Conservation (phyloP, 257 asterid genomes). For the Perilla frutescens region DNA sequence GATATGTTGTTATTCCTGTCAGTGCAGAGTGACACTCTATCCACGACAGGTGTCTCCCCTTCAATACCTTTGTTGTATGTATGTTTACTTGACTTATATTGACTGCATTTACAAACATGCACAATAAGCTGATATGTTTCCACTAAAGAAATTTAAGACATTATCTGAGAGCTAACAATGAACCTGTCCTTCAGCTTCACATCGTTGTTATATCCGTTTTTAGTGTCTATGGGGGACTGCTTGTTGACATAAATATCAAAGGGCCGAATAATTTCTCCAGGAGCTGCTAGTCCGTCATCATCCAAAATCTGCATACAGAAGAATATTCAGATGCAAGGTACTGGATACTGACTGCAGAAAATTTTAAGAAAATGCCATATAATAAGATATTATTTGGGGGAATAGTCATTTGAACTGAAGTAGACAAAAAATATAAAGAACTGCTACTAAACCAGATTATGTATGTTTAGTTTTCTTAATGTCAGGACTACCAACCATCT, state of each 20-base stretch:
- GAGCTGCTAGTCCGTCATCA: slow-evolving; percentile 95
- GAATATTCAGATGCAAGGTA: slow-evolving; percentile 27
- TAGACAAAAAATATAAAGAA: not conserved
- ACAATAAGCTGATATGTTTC: slow-evolving; percentile 21
- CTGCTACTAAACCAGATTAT: slow-evolving; percentile 18
- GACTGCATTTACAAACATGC: slow-evolving; percentile 46
- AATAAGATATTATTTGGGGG: not conserved
- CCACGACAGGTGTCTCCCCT: slow-evolving; percentile 82
- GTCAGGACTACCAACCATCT: not conserved
- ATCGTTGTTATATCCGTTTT: slow-evolving; percentile 23
- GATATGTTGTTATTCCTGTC: slow-evolving; percentile 67
- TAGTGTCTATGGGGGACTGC: slow-evolving; percentile 66
- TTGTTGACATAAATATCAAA: slow-evolving; percentile 72
- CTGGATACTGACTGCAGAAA: slow-evolving; percentile 19
- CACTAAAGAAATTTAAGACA: slow-evolving; percentile 22
- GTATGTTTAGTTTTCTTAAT: not conserved
- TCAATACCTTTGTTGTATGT: slow-evolving; percentile 75
- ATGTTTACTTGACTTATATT: slow-evolving; percentile 60
- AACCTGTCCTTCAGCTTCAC: slow-evolving; percentile 64
- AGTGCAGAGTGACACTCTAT: slow-evolving; percentile 78
- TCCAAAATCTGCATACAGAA: slow-evolving; percentile 69
- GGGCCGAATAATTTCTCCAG: slow-evolving; percentile 84
- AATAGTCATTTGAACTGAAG: slow-evolving; percentile 16
- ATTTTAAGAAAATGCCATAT: not conserved
- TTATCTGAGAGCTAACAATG: slow-evolving; percentile 27